Evolutionary conservation across 2,329 filamentous ascomycete species (phyloP), one percentile per base, ranked within the genome.

Genomic region (Aspergillus intermedius): DNA sequence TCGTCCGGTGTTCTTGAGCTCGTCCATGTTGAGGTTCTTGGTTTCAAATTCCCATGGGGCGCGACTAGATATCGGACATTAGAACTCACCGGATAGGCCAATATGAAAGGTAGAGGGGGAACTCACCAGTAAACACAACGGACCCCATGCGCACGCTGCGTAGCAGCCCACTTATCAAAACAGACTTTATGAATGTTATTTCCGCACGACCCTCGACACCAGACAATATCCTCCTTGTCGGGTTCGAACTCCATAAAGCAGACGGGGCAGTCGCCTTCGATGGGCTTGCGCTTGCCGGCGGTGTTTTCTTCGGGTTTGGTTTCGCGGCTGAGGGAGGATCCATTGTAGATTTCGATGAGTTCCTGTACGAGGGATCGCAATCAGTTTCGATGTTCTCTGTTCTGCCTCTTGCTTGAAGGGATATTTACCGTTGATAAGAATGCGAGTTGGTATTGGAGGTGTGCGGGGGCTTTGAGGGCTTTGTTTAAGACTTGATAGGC

Each of bases 241-340:
- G 72, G 60, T 22, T 76, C 69, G 46, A 81, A 74, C 45, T 79
- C 76, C 66, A 75, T 77, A 60, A 78, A 80, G 63, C 82, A 84
- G 53, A 84, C 80, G 0, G 80, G 79, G 56, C 82, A 85, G 51
- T 83, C 79, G 19, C 79, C 81, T 45, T 82, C 78, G 30, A 83
- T 64, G 1, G 77, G 69, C 57, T 82, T 84, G 49, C 80, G 77
- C 15, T 77, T 77, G 15, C 75, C 73, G 23, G 73, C 62, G 7
- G 65, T 62, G 5, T 71, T 65, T 8, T 71, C 65, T 25, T 64
- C 54, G 35, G 61, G 55, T 8, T 62, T 54, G 8, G 65, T 59
- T 19, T 71, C 64, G 3, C 74, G 74, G 2, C 76, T 75, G 2
- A 75, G 65, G 0, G 79, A 75, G 1, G 81, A 78, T 13, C 71